Percentiles rank a stretch among this genome's conserved stretches.
phyloP scores from a whole-genome alignment of 164 flowering plant genomes.

The Dillenia turbinata region DNA sequence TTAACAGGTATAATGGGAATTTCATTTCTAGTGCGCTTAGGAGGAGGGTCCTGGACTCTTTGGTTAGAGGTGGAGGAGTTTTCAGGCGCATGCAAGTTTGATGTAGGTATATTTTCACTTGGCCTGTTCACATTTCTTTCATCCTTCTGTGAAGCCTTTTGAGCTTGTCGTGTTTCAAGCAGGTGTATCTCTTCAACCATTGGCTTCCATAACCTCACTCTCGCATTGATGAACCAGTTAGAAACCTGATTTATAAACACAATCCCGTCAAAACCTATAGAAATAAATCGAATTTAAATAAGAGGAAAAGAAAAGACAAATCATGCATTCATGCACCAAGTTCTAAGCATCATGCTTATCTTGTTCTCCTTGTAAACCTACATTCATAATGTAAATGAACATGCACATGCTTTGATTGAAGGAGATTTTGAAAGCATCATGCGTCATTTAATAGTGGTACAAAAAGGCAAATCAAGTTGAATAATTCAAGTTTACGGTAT shows the following conservation, averaged over 20 bases:
- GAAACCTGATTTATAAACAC: constrained; percentile 48
- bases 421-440: not conserved
- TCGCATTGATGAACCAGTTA: constrained; percentile 87
- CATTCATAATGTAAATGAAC: not conserved
- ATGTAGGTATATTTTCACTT: constrained; percentile 21
- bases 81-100: constrained; percentile 18
- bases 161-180: constrained; percentile 59
- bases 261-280: not conserved
- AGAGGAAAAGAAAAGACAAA: not conserved
- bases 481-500: no score
- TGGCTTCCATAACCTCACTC: constrained; percentile 89
- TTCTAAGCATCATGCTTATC: no score
- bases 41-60: constrained; percentile 25
- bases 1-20: constrained; percentile 17
- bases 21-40: constrained; percentile 41
- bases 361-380: no score
- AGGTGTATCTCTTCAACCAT: constrained; percentile 84
- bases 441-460: not conserved
- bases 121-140: constrained; percentile 20
- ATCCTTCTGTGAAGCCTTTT: constrained; percentile 31
- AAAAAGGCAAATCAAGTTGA: no score
- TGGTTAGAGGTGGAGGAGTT: constrained; percentile 29
- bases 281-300: not conserved
- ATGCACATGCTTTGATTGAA: not conserved
- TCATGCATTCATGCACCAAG: no score